Base-by-base conservation (phyloP, 169 alveolate genomes). In the Sarcocystis neurona region DNA sequence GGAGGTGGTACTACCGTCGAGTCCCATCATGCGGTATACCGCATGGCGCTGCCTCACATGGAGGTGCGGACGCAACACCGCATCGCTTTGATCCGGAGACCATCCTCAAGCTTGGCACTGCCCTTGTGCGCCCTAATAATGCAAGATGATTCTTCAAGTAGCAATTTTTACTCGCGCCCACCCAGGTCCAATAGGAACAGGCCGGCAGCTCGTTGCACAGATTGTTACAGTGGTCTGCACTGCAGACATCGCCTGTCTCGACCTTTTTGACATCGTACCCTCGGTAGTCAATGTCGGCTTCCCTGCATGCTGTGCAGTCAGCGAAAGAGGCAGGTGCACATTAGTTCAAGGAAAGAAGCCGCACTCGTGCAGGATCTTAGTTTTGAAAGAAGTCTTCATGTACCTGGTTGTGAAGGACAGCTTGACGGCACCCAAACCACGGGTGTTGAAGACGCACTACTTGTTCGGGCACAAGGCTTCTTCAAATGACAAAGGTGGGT, bases 131-230 rank as follows among this genome's bases (percentile, higher is more conserved):
- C n/a, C 84, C 84, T 20, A 75, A 60, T 43, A 75, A 39, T 15
- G 84, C 84, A 3, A 23, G 63, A 8, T 75, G 53, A 37, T 34
- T 43, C 58, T 75, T 75, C 43, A 75, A 60, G 60, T 75, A 75
- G 32, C 84, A 75, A 37, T 43, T 75, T 27, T 75, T 75, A 27
- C 27, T 75, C 63, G 12, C 50, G 39, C 46, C 44, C 6, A 75
- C 84, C 84, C 84, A 75, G 6, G 84, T 75, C 84, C 84, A 75
- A 60, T 75, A 44, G 60, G 44, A 75, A 37, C 84, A 75, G 30
- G 6, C 50, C 10, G 2, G 0, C 5, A 43, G 41, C 53, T 56
- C 60, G 12, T 34, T 60, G 58, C 84, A 75, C 30, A 75, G 84
- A 32, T 37, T 30, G 63, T 75, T 56, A 60, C 84, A 75, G 34